phyloP scores from a whole-genome alignment of 306 rosid species.

The Chamaecrista fasciculata region DNA sequence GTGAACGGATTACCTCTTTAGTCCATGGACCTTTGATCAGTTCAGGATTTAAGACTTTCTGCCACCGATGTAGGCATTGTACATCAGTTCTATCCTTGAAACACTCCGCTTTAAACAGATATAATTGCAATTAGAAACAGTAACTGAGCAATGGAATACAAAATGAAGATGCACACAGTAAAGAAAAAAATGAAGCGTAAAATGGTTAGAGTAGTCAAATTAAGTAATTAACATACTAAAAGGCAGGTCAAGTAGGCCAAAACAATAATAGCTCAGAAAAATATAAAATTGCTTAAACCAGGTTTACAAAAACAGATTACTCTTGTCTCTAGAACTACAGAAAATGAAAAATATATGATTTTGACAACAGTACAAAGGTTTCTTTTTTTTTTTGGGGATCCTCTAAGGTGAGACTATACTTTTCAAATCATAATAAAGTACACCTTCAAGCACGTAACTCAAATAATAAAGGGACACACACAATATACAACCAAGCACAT shows the following conservation, averaged over 20 bases:
- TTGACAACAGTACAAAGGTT: background rate
- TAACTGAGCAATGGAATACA: conserved; percentile 26
- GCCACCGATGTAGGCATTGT: conserved; percentile 99
- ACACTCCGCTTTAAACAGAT: conserved; percentile 71
- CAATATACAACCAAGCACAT: background rate
- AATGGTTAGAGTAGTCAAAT: background rate
- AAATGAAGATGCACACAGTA: conserved; percentile 1
- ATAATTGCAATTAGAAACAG: conserved; percentile 24
- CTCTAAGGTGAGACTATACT: background rate
- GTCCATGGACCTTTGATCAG: conserved; percentile 99
- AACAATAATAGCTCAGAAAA: background rate
- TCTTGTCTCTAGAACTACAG: background rate
- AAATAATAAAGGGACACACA: background rate
- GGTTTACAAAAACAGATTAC: background rate
- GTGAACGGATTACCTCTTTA: conserved; percentile 70
- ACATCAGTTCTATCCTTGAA: conserved; percentile 97
- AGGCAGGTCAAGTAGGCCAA: background rate
- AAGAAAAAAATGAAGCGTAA: background rate
- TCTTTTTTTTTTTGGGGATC: background rate
- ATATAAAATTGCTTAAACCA: conserved; percentile 4
- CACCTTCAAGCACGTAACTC: background rate
- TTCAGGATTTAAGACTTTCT: conserved; percentile 96
- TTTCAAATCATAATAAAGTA: conserved; percentile 4
- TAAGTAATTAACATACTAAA: background rate
- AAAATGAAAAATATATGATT: background rate